Evolutionary conservation across 176 grass and related monocot genomes (phyloP).

Genomic region (Poa annua): DNA sequence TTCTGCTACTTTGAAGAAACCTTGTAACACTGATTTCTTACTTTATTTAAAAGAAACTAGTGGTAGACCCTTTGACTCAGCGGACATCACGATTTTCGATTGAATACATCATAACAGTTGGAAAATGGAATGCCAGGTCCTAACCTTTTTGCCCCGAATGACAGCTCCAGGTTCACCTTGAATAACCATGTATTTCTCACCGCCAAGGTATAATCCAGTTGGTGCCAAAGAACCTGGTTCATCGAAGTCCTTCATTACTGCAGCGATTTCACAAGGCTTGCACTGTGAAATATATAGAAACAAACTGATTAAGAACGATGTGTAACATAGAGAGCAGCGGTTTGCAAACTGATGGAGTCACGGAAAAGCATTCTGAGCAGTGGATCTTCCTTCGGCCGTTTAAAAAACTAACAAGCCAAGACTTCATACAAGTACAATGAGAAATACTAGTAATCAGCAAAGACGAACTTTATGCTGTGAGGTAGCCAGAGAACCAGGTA

Average conservation of each 20-base stretch:
- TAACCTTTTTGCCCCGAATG: constrained; percentile 67
- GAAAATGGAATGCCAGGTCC: constrained; percentile 16
- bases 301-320: background rate
- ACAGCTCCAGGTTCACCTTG: constrained; percentile 63
- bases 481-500: background rate
- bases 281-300: constrained; percentile 38
- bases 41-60: background rate
- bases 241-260: constrained; percentile 51
- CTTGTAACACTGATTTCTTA: background rate
- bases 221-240: constrained; percentile 61
- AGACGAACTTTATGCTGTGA: background rate
- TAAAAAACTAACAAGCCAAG: background rate
- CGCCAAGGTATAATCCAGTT: constrained; percentile 57
- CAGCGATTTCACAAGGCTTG: constrained; percentile 52
- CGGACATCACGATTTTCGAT: background rate
- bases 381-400: background rate
- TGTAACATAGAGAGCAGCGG: background rate
- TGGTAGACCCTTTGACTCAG: background rate
- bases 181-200: constrained; percentile 65
- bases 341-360: background rate
- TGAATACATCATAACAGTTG: constrained; percentile 9
- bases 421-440: background rate
- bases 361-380: background rate
- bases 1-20: background rate
- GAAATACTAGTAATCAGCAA: background rate